A percentile compares a stretch with the other conserved stretches of the same genome.
Evolutionary conservation across 495 filamentous ascomycete species (phyloP).

Genomic region (Aspergillus asperescens): DNA sequence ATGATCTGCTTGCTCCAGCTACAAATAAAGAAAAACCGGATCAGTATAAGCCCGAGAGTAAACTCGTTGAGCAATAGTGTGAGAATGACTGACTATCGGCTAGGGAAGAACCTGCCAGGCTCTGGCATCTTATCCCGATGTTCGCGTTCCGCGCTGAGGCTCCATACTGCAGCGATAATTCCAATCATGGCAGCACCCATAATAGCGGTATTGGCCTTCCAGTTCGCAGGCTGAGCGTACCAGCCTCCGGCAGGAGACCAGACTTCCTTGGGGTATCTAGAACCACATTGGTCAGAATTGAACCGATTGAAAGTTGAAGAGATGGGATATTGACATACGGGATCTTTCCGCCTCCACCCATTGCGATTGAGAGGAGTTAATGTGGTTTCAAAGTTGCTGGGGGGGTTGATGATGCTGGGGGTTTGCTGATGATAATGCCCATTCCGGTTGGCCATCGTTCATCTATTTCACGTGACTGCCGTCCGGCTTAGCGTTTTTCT

Average conservation of each 20-base stretch:
- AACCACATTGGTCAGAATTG: constrained; percentile 22
- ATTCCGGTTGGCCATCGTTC: constrained; percentile 35
- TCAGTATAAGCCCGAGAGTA: constrained; percentile 16
- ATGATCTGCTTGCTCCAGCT: constrained; percentile 92
- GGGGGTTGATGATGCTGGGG: constrained; percentile 23
- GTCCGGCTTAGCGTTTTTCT: constrained; percentile 31
- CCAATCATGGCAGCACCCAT: constrained; percentile 67
- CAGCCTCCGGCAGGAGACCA: constrained; percentile 98
- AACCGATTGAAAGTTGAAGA: background rate
- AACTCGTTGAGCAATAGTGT: constrained; percentile 5
- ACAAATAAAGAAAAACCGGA: constrained; percentile 8
- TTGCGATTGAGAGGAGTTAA: constrained; percentile 34
- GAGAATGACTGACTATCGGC: constrained; percentile 72
- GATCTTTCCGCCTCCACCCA: constrained; percentile 72
- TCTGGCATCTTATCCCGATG: constrained; percentile 79
- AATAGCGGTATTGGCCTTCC: constrained; percentile 90
- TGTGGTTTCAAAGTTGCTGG: constrained; percentile 20
- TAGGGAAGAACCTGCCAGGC: constrained; percentile 82
- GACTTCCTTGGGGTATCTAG: constrained; percentile 96
- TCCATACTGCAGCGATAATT: constrained; percentile 68
- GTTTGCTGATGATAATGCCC: constrained; percentile 18
- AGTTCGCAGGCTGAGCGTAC: constrained; percentile 92
- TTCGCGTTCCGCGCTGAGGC: constrained; percentile 78
- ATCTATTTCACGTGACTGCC: constrained; percentile 26
- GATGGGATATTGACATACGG: constrained; percentile 54